phyloP scores from a whole-genome alignment of 495 filamentous ascomycete species.

The Aspergillus indologenus region DNA sequence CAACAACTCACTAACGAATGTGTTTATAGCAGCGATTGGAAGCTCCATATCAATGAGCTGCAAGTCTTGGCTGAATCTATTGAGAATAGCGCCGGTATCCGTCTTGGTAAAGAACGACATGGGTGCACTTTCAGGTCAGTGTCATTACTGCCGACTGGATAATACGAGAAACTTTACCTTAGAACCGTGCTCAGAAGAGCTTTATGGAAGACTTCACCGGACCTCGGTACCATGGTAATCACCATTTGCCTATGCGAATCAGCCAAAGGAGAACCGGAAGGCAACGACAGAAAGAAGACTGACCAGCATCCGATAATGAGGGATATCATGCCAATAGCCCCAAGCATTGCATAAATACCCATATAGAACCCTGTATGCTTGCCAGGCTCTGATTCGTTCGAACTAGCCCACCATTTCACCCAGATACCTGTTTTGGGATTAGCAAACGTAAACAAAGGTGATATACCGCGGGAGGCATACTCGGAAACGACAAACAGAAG shows the following conservation, averaged over 20 bases:
- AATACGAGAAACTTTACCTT: slow-evolving; percentile 15
- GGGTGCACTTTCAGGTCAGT: slow-evolving; percentile 30
- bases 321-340: slow-evolving; percentile 38
- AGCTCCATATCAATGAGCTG: slow-evolving; percentile 49
- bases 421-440: slow-evolving; percentile 43
- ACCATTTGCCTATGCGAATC: slow-evolving; percentile 40
- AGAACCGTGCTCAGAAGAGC: slow-evolving; percentile 49
- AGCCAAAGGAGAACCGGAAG: background rate
- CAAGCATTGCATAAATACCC: slow-evolving; percentile 55
- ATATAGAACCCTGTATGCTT: slow-evolving; percentile 48
- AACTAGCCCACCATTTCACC: slow-evolving; percentile 53
- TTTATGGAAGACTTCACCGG: slow-evolving; percentile 48
- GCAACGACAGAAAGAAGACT: slow-evolving; percentile 9
- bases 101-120: slow-evolving; percentile 46
- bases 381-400: slow-evolving; percentile 41
- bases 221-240: slow-evolving; percentile 52
- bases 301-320: slow-evolving; percentile 47
- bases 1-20: slow-evolving; percentile 15
- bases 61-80: slow-evolving; percentile 39
- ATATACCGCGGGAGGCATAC: slow-evolving; percentile 15
- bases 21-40: slow-evolving; percentile 35
- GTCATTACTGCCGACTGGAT: background rate
- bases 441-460: background rate
- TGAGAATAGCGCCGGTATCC: slow-evolving; percentile 16
- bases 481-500: slow-evolving; percentile 48